Evolutionary conservation across 257 asterid species (phyloP), one percentile per base, ranked within the genome.

Genomic region (Petunia axillaris): DNA sequence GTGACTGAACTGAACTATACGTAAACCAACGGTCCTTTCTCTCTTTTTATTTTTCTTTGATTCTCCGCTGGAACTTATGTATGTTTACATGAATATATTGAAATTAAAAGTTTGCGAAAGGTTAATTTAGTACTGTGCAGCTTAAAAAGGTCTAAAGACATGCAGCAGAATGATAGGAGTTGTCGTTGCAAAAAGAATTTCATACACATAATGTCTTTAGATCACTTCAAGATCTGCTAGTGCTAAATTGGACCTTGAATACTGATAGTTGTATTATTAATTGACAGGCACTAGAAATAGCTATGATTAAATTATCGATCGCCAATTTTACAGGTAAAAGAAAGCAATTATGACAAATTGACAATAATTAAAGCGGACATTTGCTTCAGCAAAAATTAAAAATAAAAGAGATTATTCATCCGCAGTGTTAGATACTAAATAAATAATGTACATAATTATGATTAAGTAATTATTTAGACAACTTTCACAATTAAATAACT

Each of bases 281-380:
- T 70, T 70, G 41, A 70, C 25, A 70, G 76, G 59, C 76, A 70
- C 59, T 70, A 70, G 25, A 70, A 46, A 70, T 57, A 16, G 43
- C 59, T 70, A 70, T 70, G 25, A 70, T 70, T 70, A 70, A 9
- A 70, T 57, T 70, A 46, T 46, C 46, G 76, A 70, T 70, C 43
- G 16, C n/a, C 66, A 60, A 44, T 55, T 39, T 76, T 76, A 76
- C 54, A 55, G 5, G 79, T 73, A 80, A 74, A 60, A 81, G 75
- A 60, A 73, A 54, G 39, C 53, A 81, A 73, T 73, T 62, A 80
- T 73, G 75, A 44, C 46, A 15, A 6, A 9, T 46, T 46, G 76
- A 70, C 39, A 44, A 44, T 44, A 25, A 70, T 46, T 44, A 46
- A 70, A 46, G 41, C 76, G 46, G 5, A 70, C 16, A 40, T 70